Evolutionary conservation across 768 basidiomycete genomes (phyloP).

Genomic region (Chlorophyllum brunneum): DNA sequence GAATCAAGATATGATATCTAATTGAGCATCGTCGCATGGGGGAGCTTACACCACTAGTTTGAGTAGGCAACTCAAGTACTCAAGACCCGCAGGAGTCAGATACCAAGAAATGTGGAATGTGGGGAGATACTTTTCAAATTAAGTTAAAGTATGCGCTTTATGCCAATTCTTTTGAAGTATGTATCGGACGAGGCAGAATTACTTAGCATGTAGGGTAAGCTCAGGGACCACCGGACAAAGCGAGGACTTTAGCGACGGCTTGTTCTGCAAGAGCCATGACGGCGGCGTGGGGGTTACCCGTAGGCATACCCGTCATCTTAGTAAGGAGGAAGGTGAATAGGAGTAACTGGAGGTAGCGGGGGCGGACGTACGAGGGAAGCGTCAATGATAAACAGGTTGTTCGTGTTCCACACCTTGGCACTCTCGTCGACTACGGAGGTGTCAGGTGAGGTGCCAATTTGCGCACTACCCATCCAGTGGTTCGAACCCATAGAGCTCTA

Average conservation of each 20-base stretch:
- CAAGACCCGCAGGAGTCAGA: no score
- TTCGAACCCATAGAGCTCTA: slow-evolving; percentile 50
- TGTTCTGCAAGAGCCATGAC: slow-evolving; percentile 10
- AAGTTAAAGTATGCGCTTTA: background rate
- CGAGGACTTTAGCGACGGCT: slow-evolving; percentile 6
- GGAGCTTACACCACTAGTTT: no score
- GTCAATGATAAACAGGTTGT: slow-evolving; percentile 54
- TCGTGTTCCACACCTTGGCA: slow-evolving; percentile 46
- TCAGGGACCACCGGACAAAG: slow-evolving; percentile 7
- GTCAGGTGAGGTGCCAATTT: slow-evolving; percentile 30
- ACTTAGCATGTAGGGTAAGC: no score
- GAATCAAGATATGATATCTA: no score
- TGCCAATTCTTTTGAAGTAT: background rate
- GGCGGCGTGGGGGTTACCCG: slow-evolving; percentile 10
- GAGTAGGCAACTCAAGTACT: no score
- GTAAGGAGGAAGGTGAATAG: background rate
- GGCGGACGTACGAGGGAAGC: slow-evolving; percentile 6
- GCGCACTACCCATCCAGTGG: slow-evolving; percentile 59
- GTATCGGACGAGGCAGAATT: no score
- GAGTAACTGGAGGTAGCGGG: background rate
- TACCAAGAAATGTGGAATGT: no score
- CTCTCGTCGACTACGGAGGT: slow-evolving; percentile 51
- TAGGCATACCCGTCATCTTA: slow-evolving; percentile 7
- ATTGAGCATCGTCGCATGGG: no score
- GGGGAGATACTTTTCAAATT: no score